Base-by-base conservation (phyloP, 768 basidiomycete species). In the Cubamyces lactineus region DNA sequence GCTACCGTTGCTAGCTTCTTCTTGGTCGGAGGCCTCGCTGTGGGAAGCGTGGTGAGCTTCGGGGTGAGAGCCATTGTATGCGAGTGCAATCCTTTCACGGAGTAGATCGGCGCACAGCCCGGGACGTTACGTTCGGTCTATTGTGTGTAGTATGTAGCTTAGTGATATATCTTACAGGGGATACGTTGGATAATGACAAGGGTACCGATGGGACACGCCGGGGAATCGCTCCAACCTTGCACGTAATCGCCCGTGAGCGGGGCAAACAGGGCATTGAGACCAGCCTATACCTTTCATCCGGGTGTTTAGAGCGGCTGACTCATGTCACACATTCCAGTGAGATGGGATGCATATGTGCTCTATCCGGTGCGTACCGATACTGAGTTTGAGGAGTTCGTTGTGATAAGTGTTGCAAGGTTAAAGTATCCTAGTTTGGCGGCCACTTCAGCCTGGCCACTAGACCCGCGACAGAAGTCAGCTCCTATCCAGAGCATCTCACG, bases 1-100 rank as follows among this genome's bases (percentile, higher is more conserved):
- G 94, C 93, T 5, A 91, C 90, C 0, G 80, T 96, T 13, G 85
- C 86, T 5, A 87, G 83, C 66, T 94, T 95, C 75, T 91, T 84
- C 64, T 72, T 94, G 3, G 87, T 91, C 1, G 87, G 84, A 5
- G 94, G 94, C 5, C 76, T 96, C 54, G 84, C 83, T 15, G 51
- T 84, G 0, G 95, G 95, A 2, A 93, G 93, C 70, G 70, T 92
- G 49, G 78, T 80, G 26, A 96, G 93, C 73, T 96, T 97, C 73
- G 90, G 79, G 2, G 91, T 96, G 11, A 79, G 86, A 66, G 84
- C 80, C 7, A 77, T 81, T 7, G 79, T 91, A 6, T 93, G 89
- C 74, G 69, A 77, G 39, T 92, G 90, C 69, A 89, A 91, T 70
- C 90, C 90, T n/a, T 91, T 92, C 69, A 76, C 26, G 23, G 47